These are phyloP conservation scores for Inga leiocalycina DNA, from an alignment of 306 rosid genomes.

Conservation along the genomic window DNA sequence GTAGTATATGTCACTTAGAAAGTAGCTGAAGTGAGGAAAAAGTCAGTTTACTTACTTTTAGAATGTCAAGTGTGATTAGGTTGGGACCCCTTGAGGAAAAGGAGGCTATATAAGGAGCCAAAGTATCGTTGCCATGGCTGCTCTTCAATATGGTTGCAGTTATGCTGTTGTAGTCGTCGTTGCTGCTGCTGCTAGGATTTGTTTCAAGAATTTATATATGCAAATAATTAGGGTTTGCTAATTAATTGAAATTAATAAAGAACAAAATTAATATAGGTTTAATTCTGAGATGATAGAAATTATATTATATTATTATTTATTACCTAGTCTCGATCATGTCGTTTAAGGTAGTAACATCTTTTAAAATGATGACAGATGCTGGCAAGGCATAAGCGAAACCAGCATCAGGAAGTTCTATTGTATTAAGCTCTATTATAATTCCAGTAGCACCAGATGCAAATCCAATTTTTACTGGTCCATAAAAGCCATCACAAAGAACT, in stretches of 20 bases:
- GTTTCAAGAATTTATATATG: background rate
- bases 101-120: constrained; percentile 38
- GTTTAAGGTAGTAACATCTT: background rate
- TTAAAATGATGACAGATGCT: constrained; percentile 17
- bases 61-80: constrained; percentile 33
- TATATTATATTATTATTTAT: background rate
- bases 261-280: too few species aligned
- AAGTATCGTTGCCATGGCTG: background rate
- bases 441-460: constrained; percentile 32
- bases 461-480: background rate
- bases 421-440: background rate
- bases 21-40: background rate
- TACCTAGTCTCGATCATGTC: background rate
- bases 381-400: constrained; percentile 17
- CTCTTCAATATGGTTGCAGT: constrained; percentile 44
- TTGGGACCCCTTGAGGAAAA: constrained; percentile 53
- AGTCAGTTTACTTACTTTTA: constrained; percentile 45
- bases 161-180: background rate
- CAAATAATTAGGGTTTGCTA: background rate
- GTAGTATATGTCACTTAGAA: background rate
- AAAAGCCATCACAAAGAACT: constrained; percentile 33
- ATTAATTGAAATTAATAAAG: too few species aligned
- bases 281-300: background rate
- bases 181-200: background rate
- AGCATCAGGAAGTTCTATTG: background rate